Conservation (phyloP, 805 yeast genomes). For the Komagataella phaffii region DNA sequence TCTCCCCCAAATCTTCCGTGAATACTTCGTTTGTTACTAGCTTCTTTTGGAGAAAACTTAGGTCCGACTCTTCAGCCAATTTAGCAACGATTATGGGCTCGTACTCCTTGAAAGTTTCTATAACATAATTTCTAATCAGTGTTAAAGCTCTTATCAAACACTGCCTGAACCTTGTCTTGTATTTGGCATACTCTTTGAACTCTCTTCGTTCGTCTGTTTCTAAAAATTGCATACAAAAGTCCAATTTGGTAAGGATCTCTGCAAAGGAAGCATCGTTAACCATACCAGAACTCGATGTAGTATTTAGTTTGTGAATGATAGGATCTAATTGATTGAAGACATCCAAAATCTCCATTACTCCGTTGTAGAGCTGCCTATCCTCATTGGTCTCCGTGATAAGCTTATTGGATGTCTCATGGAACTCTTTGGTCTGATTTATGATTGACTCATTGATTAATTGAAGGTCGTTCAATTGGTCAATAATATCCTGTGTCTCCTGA, state of each 20-base stretch:
- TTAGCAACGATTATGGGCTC: background rate
- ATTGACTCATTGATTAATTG: constrained; percentile 43
- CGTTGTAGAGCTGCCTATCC: constrained; percentile 25
- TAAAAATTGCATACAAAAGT: constrained; percentile 51
- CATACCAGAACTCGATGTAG: constrained; percentile 49
- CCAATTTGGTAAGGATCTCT: constrained; percentile 41
- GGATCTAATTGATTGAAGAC: constrained; percentile 62
- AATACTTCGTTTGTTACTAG: background rate
- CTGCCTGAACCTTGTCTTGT: constrained; percentile 62
- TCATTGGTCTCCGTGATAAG: constrained; percentile 32
- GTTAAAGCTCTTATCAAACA: constrained; percentile 75
- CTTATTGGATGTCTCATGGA: constrained; percentile 41
- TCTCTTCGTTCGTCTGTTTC: constrained; percentile 29
- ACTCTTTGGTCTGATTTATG: constrained; percentile 45
- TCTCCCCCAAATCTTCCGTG: background rate
- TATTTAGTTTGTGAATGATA: constrained; percentile 54
- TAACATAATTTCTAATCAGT: constrained; percentile 55
- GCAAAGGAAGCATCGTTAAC: constrained; percentile 48
- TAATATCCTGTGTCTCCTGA: constrained; percentile 28
- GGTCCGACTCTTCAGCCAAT: background rate
- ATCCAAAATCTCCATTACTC: constrained; percentile 33
- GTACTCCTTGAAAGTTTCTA: constrained; percentile 20
- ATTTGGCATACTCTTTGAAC: constrained; percentile 58
- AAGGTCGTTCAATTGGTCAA: constrained; percentile 31
- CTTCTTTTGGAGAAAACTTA: background rate